Evolutionary conservation across 305 asterid genomes (phyloP), one percentile per base, ranked within the genome.

Genomic region (Plantago rigida): DNA sequence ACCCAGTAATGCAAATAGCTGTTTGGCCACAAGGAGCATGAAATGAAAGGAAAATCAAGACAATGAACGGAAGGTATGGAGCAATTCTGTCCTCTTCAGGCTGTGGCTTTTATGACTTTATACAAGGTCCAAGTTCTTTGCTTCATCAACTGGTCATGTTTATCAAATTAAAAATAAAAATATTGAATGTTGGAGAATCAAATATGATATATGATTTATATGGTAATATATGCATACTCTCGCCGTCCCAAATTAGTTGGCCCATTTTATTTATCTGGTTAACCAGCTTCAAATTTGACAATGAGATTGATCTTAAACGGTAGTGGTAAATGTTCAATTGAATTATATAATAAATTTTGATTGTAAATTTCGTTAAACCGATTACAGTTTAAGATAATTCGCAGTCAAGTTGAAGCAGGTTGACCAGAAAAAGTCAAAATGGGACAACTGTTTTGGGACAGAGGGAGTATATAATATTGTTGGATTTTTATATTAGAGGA

Each of bases 81-180:
- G 80, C 81, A 71, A 63, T 76, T 84, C 82, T 83, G 90, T 87
- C 92, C 77, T 78, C 69, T 70, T 65, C 79, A 73, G 79, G 81
- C 84, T 67, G 77, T 76, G 41, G 67, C 70, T 71, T 71, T 65
- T 69, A 71, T 77, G 79, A 72, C 72, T 65, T 75, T 79, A 65
- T 75, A 55, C 72, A 76, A 60, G 75, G 94, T 79, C 95, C 84
- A 82, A 78, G 81, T 85, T 84, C 93, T 75, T 81, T 74, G 95
- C 62, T 82, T 79, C 77, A 68, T 71, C 79, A 79, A 74, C 81
- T 73, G 75, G 79, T 73, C 79, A 77, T 81, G 80, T 70, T 83
- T 69, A 75, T 73, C 75, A 64, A 72, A 77, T 76, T 13, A 64
- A 66, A 75, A 59, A 59, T 63, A 48, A 77, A 44, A 79, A 67